Base-by-base conservation (phyloP, 1,284 basidiomycete genomes). In the Stygiomarasmius scandens region DNA sequence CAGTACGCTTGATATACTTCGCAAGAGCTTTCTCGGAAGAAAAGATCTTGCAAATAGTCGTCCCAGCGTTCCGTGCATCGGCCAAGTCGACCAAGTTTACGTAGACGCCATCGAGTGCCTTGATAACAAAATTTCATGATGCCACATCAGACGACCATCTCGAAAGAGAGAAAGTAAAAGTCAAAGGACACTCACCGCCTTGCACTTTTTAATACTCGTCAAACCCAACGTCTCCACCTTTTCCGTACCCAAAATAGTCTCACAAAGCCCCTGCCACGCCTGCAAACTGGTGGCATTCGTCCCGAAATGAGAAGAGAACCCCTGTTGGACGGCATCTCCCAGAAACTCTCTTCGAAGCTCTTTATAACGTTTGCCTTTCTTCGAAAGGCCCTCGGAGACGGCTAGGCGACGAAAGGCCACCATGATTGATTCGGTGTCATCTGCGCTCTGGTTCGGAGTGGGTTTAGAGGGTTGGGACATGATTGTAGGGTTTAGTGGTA, bases 71-170 rank as follows among this genome's bases (percentile, higher is more conserved):
- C 10, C 41, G 49, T 1, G 63, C 60, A 47, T 66, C 64, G 10
- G 64, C 60, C 8, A 66, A 45, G 55, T 67, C 66, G 23, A 66
- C 56, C 1, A 67, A 36, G 23, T 67, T 67, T 20, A 67, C 58
- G 43, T 62, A 62, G 12, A 24, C 32, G 23, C 61, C 58, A 19
- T 51, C 32, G 19, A 62, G 45, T 12, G 44, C 54, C 61, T 62
- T 22, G 2, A 20, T 5, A 49, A 20, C 53, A 6, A 20, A 44
- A 14, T 16, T 44, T 23, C 43, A 24, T 10, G 32, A 43, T n/a
- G n/a, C n/a, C n/a, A n/a, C n/a, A n/a, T n/a, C n/a, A 10, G 43
- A 12, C 14, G 23, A 20, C 14, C 8, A 34, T 23, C 11, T 22
- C 5, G 10, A 20, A 9, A 36, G 10, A 29, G 10, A 34, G n/a